Conservation (phyloP, 192 early-diverging fungal species). For the Backusella circina region DNA sequence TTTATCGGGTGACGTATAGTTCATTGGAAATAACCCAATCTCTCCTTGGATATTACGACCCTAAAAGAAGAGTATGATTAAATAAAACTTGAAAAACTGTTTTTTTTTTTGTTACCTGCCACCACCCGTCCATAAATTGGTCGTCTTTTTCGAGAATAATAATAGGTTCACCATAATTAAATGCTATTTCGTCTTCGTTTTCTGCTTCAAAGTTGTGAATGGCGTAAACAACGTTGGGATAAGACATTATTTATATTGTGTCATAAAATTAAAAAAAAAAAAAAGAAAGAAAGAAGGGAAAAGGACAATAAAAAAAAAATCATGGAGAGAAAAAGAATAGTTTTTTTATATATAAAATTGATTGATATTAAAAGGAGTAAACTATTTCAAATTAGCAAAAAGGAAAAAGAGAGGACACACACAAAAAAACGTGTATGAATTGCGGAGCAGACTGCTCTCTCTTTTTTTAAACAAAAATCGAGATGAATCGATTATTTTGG, state of each 20-base stretch:
- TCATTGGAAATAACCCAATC: constrained; percentile 69
- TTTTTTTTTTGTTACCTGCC: constrained; percentile 48
- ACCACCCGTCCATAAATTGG: constrained; percentile 76
- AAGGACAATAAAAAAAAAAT: neutral
- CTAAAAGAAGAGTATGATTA: constrained; percentile 31
- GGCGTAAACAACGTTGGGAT: constrained; percentile 46
- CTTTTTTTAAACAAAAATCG: neutral
- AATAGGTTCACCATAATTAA: constrained; percentile 62
- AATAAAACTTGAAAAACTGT: neutral
- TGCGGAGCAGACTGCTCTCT: neutral
- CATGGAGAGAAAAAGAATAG: neutral
- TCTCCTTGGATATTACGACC: constrained; percentile 60
- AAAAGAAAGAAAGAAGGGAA: neutral
- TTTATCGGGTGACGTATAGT: constrained; percentile 45
- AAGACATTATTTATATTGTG: constrained; percentile 8
- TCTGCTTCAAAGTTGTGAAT: constrained; percentile 58
- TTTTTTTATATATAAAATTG: neutral
- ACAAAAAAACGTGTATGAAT: neutral
- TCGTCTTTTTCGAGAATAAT: constrained; percentile 69
- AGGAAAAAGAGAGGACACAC: neutral
- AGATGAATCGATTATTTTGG: neutral
- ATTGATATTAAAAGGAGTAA: too few species aligned
- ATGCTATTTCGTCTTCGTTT: constrained; percentile 70
- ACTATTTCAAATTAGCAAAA: neutral
- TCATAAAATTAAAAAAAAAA: neutral